phyloP scores from a whole-genome alignment of 2,329 filamentous ascomycete genomes.

The Lachnellula suecica region DNA sequence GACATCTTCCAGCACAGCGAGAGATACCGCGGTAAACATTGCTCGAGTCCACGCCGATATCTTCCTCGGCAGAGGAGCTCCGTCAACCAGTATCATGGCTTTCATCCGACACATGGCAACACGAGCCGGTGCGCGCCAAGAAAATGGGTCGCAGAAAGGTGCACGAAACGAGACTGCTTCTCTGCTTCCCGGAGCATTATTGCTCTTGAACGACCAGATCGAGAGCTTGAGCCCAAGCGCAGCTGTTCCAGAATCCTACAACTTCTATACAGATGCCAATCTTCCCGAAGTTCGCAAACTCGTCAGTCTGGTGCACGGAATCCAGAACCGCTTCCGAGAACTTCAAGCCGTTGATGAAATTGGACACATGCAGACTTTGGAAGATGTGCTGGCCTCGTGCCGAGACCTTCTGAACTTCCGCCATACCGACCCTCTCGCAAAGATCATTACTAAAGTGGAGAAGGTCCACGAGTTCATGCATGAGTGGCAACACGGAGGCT shows the following conservation, averaged over 20 bases:
- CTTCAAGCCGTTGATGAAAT: conserved; percentile 68
- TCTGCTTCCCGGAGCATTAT: conserved; percentile 65
- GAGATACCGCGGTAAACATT: conserved; percentile 50
- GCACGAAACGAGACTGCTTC: conserved; percentile 45
- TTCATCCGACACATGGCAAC: conserved; percentile 29
- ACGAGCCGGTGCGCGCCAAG: conserved; percentile 22
- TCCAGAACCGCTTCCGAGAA: conserved; percentile 70
- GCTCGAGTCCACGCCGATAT: conserved; percentile 57
- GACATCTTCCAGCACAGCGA: conserved; percentile 13
- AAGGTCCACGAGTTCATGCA: conserved; percentile 82
- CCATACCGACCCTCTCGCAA: conserved; percentile 81
- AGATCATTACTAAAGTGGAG: conserved; percentile 82
- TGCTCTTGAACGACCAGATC: conserved; percentile 63
- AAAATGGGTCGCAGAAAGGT: conserved; percentile 7
- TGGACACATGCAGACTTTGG: conserved; percentile 71
- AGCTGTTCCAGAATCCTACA: conserved; percentile 56
- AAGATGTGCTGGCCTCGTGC: conserved; percentile 75
- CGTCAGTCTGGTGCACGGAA: conserved; percentile 65
- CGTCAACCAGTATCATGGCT: conserved; percentile 26
- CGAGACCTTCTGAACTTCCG: conserved; percentile 72
- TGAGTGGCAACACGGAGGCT: conserved; percentile 86
- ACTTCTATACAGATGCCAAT: conserved; percentile 88
- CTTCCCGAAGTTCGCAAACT: conserved; percentile 73
- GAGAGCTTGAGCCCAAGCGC: conserved; percentile 41
- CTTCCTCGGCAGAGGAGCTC: conserved; percentile 20